These are phyloP conservation scores for Capniomyces stellatus DNA, from an alignment of 371 early-diverging fungal species.

Conservation along the genomic window DNA sequence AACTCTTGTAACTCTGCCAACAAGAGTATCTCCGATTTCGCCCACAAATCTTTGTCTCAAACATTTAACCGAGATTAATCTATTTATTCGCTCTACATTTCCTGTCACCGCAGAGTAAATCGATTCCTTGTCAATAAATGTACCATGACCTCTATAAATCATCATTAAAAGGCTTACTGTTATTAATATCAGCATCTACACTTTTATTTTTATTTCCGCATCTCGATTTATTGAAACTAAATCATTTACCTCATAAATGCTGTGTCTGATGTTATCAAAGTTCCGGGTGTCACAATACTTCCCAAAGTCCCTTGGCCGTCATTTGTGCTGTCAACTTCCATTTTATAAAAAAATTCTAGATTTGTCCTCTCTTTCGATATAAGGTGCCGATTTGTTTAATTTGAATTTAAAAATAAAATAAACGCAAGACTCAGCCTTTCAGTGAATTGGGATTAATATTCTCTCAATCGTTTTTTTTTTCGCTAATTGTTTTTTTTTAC, in stretches of 20 bases:
- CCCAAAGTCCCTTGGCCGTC: constrained; percentile 15
- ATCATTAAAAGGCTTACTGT: not conserved
- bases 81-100: constrained; percentile 85
- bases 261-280: constrained; percentile 61
- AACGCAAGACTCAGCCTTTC: no score
- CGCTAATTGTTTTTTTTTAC: no score
- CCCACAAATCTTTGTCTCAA: constrained; percentile 56
- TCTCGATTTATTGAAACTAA: no score
- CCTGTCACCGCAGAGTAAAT: constrained; percentile 82
- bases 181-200: not conserved
- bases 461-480: no score
- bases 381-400: no score
- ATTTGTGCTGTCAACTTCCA: no score
- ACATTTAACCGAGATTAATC: constrained; percentile 84
- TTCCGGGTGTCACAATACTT: constrained; percentile 70
- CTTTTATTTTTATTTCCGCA: no score
- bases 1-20: constrained; percentile 89
- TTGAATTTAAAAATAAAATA: no score
- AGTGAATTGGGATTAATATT: no score
- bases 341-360: no score
- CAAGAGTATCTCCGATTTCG: constrained; percentile 97
- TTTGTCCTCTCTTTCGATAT: no score
- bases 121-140: constrained; percentile 46
- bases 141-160: constrained; percentile 80
- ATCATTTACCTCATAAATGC: constrained; percentile 52